phyloP scores from a whole-genome alignment of 768 basidiomycete genomes.

The Hypholoma fasciculare region DNA sequence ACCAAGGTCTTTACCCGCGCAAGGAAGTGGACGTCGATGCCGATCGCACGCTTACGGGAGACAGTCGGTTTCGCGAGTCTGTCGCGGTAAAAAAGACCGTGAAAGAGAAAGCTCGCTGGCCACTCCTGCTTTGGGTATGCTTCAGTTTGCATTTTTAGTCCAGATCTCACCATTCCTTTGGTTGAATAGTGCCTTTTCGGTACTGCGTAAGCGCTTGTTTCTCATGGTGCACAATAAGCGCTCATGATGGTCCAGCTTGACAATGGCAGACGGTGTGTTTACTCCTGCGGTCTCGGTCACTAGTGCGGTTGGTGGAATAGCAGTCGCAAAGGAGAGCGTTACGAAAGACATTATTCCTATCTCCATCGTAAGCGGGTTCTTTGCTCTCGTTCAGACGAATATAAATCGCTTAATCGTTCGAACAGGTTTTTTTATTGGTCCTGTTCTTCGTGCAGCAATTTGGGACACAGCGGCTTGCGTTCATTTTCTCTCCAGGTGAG shows the following conservation, averaged over 20 bases:
- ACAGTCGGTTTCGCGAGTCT: conserved; percentile 26
- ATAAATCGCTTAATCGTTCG: too few relatives aligned
- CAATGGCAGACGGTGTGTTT: conserved; percentile 68
- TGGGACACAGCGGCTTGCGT: conserved; percentile 54
- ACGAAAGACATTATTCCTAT: conserved; percentile 50
- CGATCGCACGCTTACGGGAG: conserved; percentile 55
- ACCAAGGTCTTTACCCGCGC: conserved; percentile 60
- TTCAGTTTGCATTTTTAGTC: neutral
- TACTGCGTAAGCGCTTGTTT: conserved; percentile 38
- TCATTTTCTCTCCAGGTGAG: conserved; percentile 55
- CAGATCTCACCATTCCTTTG: neutral
- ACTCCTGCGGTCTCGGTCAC: conserved; percentile 72
- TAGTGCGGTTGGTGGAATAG: conserved; percentile 69
- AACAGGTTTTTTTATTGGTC: conserved; percentile 50
- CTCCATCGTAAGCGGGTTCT: conserved; percentile 52
- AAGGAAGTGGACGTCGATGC: conserved; percentile 42
- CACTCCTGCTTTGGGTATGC: conserved; percentile 57
- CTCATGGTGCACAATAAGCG: neutral
- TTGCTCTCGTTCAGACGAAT: too few relatives aligned
- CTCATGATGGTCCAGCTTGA: conserved; percentile 35
- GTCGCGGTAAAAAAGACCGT: conserved; percentile 16
- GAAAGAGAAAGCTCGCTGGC: conserved; percentile 40
- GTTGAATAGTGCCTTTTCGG: conserved; percentile 54
- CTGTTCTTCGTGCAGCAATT: conserved; percentile 63
- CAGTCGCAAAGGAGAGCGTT: conserved; percentile 54